Base-by-base conservation (phyloP, 768 basidiomycete genomes). In the Kwoniella sp. region DNA sequence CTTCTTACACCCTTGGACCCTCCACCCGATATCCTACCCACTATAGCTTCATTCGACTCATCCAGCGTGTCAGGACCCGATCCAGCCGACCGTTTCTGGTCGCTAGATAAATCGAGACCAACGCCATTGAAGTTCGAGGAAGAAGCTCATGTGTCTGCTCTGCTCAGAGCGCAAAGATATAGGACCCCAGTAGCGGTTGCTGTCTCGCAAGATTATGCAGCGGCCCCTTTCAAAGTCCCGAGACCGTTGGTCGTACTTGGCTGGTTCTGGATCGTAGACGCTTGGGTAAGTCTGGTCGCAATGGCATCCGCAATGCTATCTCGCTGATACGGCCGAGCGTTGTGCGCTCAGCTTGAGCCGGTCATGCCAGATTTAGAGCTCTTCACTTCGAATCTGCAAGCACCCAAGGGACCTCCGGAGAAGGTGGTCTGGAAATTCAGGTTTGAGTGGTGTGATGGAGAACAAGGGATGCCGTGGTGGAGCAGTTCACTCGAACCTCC, bases 231-330 rank as follows among this genome's bases (percentile, higher is more conserved):
- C 64, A 65, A 67, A 23, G 69, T 77, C 2, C 70, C 73, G n/a
- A 34, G 70, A 37, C 72, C 73, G 4, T 73, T 74, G 30, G 56
- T 75, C 55, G 70, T 74, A 2, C 65, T 80, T 13, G 79, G 79
- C 23, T 80, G 77, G 79, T 78, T 75, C 64, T 80, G 74, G 75
- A 60, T 78, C 20, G 66, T 67, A 0, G 79, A 77, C 50, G 75
- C 77, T 25, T 80, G 79, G 79, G 76, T 75, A 37, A 30, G 70
- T 59, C 8, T 9, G 54, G 22, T 17, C 38, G 31, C 28, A 56
- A 48, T 38, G 45, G n/a, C 22, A n/a, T 31, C 13, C 9, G 23
- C 29, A 38, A 56, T 29, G 34, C 37, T 13, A 65, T 15, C n/a
- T 11, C 45, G 55, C 55, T 63, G 22, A 65, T 30, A 13, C 30